A percentile compares a stretch with the other conserved stretches of the same genome.
These are phyloP conservation scores for Brassica nigra DNA, from an alignment of 345 rosid species.

Conservation along the genomic window DNA sequence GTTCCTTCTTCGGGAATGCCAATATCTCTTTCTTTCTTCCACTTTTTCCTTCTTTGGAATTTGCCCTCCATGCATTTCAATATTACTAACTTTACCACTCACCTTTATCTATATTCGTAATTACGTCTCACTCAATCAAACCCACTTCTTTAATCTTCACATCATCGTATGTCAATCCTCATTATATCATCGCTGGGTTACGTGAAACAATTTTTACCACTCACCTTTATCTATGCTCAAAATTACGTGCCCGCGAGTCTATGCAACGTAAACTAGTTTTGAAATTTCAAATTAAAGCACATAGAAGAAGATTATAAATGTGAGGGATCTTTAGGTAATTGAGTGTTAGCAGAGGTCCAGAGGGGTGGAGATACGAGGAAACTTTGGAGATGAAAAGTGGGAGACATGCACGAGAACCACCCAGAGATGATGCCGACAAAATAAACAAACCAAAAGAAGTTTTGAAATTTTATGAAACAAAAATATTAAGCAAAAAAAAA, in stretches of 20 bases:
- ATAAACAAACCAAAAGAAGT: neutral
- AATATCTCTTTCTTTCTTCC: slow-evolving; percentile 13
- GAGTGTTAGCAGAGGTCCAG: slow-evolving; percentile 7
- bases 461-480: neutral
- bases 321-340: slow-evolving; percentile 14
- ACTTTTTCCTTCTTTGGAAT: slow-evolving; percentile 21
- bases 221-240: neutral
- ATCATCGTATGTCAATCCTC: slow-evolving; percentile 19
- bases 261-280: slow-evolving; percentile 1
- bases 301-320: neutral
- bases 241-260: neutral
- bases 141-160: slow-evolving; percentile 5
- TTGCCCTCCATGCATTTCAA: slow-evolving; percentile 40
- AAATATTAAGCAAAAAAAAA: neutral
- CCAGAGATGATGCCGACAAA: slow-evolving; percentile 37
- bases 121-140: slow-evolving; percentile 26
- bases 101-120: slow-evolving; percentile 10
- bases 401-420: slow-evolving; percentile 48
- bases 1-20: slow-evolving; percentile 42
- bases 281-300: slow-evolving; percentile 9
- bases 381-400: slow-evolving; percentile 44
- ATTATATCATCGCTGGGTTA: neutral
- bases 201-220: neutral
- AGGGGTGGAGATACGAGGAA: slow-evolving; percentile 39
- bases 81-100: slow-evolving; percentile 33